Conservation (phyloP, 805 yeast genomes). For the Cyberlindnera xylosilytica region DNA sequence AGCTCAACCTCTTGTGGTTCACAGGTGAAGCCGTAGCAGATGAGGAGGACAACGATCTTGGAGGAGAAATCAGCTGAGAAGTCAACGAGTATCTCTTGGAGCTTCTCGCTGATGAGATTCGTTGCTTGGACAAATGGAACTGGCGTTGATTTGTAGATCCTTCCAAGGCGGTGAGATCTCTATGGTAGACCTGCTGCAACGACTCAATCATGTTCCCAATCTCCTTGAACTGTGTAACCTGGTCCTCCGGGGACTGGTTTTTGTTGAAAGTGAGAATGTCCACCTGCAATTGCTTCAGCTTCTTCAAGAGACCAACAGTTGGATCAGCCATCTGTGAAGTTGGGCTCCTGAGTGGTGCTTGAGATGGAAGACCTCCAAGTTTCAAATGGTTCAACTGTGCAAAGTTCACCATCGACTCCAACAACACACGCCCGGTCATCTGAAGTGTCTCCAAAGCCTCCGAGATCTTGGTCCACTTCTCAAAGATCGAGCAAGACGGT, state of each 20-base stretch:
- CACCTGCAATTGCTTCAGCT: constrained; percentile 10
- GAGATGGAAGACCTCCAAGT: constrained; percentile 3
- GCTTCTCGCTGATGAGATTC: constrained; percentile 11
- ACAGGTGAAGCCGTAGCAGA: constrained; percentile 7
- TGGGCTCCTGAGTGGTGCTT: not conserved
- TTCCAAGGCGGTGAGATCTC: constrained; percentile 8
- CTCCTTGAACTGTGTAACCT: constrained; percentile 9
- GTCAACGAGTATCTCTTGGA: constrained; percentile 22
- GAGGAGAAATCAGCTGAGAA: constrained; percentile 6
- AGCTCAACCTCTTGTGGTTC: constrained; percentile 24
- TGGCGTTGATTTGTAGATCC: constrained; percentile 12
- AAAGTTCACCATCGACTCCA: constrained; percentile 7
- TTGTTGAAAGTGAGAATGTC: constrained; percentile 10
- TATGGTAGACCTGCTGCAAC: constrained; percentile 11
- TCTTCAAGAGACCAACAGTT: constrained; percentile 10
- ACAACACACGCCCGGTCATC: not conserved
- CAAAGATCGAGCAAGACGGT: not conserved
- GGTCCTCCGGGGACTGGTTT: constrained; percentile 8
- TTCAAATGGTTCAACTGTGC: not conserved
- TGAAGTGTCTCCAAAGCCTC: constrained; percentile 1
- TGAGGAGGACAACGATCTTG: constrained; percentile 14
- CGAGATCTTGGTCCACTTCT: constrained; percentile 6
- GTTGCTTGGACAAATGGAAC: constrained; percentile 10
- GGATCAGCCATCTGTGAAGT: constrained; percentile 3
- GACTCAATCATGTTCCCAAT: constrained; percentile 15